Evolutionary conservation across 2,329 filamentous ascomycete genomes (phyloP), one percentile per base, ranked within the genome.

Genomic region (Arthrobotrys conoides): DNA sequence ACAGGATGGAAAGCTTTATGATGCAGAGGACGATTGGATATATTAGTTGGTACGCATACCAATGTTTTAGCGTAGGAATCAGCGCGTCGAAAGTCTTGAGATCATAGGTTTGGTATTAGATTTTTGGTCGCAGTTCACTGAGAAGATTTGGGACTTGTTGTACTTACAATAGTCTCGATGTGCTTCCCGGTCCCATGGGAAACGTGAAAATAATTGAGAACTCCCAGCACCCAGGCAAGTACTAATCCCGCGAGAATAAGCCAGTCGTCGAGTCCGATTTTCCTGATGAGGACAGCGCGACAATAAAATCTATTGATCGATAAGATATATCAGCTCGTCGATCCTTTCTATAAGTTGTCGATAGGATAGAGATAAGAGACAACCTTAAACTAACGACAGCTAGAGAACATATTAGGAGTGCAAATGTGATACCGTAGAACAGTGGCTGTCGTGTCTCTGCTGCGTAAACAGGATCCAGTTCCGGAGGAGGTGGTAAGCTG

Each of bases 1-100:
- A 81, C 44, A 86, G 71, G 36, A 86, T 85, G 65, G 84, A 85
- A 38, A 85, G 80, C 72, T 86, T 86, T 66, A 84, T 82, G 16
- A 83, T 84, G 65, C 82, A 81, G 55, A 85, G 83, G 18, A 82
- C 82, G n/a, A 83, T 80, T 5, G 84, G 81, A 80, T 84, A 86
- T 55, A 84, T 81, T 51, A 86, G 76, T 68, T 85, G 83, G 80
- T 84, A 85, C 5, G 83, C 81, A 36, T 86, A 82, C 72, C 85
- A 84, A 55, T 85, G 81, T 81, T 84, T 83, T n/a, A 82, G 73
- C 2, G 80, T 82, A 2, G 79, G 75, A 22, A 82, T 57, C 22
- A 82, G 75, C 0, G 46, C 41, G 78, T 57, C 33, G 63, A 73
- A 48, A 18, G 78, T 66, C 51, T 68, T 44, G 33, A 24, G 9